Conservation (phyloP, 768 basidiomycete genomes). For the Lyophyllum decastes region DNA sequence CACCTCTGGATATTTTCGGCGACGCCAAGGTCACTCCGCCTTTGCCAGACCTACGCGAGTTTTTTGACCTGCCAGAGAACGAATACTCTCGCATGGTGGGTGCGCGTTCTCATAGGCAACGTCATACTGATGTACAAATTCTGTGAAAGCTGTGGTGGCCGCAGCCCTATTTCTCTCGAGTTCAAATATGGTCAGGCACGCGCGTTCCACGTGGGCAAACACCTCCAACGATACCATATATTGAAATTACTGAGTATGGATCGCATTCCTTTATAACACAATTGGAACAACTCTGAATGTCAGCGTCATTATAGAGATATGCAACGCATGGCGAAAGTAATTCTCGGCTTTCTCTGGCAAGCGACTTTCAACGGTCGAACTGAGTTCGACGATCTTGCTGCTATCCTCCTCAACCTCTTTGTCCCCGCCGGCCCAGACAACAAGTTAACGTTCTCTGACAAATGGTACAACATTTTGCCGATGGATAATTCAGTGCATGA, state of each 20-base stretch:
- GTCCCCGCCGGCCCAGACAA: background rate
- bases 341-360: constrained; percentile 3
- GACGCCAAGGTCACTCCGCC: background rate
- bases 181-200: constrained; percentile 5
- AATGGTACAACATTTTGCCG: constrained; percentile 1
- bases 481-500: constrained; percentile 1
- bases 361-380: background rate
- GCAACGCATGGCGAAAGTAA: background rate
- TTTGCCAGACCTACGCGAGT: background rate
- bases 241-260: constrained; percentile 1
- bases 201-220: background rate
- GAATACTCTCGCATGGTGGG: constrained; percentile 5
- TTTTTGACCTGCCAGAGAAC: background rate
- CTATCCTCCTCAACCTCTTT: background rate
- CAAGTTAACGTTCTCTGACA: background rate
- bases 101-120: background rate
- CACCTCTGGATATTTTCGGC: background rate
- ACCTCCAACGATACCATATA: background rate
- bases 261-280: background rate
- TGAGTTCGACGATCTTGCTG: background rate
- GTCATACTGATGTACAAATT: background rate
- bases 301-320: background rate
- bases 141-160: constrained; percentile 1
- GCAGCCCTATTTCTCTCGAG: background rate
- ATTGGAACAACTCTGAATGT: background rate